Percentiles rank a stretch among this genome's conserved stretches.
Conservation (phyloP, 2,329 filamentous ascomycete genomes). For the Leptographium procerum region DNA sequence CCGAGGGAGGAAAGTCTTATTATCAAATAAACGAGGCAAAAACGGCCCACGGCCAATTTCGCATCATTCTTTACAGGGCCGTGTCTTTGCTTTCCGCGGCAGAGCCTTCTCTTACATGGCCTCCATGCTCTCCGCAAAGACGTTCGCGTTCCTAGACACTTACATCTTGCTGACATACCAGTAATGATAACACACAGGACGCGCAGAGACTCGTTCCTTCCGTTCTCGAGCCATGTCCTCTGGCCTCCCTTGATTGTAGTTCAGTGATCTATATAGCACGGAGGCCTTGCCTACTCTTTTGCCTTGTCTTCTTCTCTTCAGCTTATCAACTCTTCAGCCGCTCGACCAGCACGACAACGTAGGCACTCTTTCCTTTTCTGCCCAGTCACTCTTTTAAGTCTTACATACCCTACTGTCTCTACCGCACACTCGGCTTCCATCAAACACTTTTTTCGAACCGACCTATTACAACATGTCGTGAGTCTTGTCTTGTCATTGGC, state of each 20-base stretch:
- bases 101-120: too few relatives aligned
- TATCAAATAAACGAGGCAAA: not conserved
- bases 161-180: not conserved
- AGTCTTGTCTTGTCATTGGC: not conserved
- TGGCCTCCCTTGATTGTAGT: not conserved
- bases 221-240: not conserved
- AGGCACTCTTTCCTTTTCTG: not conserved
- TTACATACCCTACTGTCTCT: not conserved
- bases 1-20: not conserved
- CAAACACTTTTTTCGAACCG: too few relatives aligned
- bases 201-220: not conserved
- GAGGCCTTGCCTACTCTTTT: not conserved
- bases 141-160: not conserved
- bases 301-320: not conserved
- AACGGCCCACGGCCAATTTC: too few relatives aligned
- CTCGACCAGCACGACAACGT: not conserved
- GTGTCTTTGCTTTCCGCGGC: too few relatives aligned
- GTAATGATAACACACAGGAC: not conserved
- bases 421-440: not conserved
- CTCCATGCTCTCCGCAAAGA: not conserved
- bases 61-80: not conserved
- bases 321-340: not conserved
- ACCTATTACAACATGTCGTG: too few relatives aligned
- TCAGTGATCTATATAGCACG: not conserved
- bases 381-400: not conserved